These are phyloP conservation scores for Amesomyces nigricolor DNA, from an alignment of 2,329 filamentous ascomycete species.

Conservation along the genomic window DNA sequence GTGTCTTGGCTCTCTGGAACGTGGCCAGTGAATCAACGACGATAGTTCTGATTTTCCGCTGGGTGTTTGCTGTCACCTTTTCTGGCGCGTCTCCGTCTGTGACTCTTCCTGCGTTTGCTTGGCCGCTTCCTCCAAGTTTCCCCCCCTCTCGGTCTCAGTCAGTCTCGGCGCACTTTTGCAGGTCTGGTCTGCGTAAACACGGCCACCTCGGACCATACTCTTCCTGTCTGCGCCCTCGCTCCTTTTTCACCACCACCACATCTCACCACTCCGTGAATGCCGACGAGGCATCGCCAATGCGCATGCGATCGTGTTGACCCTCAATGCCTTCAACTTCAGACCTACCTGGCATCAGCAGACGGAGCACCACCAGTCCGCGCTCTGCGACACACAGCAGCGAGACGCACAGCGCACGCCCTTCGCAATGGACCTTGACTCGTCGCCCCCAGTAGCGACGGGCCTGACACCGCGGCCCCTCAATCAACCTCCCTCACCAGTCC, in stretches of 20 bases:
- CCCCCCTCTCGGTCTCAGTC: too few species aligned
- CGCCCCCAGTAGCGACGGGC: conserved; percentile 19
- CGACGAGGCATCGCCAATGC: neutral
- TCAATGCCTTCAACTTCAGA: conserved; percentile 24
- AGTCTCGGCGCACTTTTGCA: neutral
- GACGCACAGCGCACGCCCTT: neutral
- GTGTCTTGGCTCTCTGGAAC: neutral
- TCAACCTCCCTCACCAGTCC: conserved; percentile 18
- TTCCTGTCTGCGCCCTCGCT: neutral
- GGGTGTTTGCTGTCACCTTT: conserved; percentile 13
- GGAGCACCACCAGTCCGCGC: conserved; percentile 17
- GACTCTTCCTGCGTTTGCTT: conserved; percentile 12
- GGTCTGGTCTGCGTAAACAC: conserved; percentile 12
- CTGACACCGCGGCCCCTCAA: conserved; percentile 19
- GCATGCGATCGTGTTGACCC: conserved; percentile 17
- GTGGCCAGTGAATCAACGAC: conserved; percentile 1
- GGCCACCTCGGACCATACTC: neutral
- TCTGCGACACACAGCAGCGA: conserved; percentile 13
- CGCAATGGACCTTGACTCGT: conserved; percentile 24
- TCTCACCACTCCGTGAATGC: neutral
- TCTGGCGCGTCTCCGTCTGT: neutral
- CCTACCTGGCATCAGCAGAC: conserved; percentile 14
- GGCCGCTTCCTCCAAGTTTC: neutral
- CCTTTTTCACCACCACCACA: neutral
- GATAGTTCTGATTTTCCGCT: neutral